phyloP scores from a whole-genome alignment of 1,284 basidiomycete species.

The Papiliotrema laurentii region DNA sequence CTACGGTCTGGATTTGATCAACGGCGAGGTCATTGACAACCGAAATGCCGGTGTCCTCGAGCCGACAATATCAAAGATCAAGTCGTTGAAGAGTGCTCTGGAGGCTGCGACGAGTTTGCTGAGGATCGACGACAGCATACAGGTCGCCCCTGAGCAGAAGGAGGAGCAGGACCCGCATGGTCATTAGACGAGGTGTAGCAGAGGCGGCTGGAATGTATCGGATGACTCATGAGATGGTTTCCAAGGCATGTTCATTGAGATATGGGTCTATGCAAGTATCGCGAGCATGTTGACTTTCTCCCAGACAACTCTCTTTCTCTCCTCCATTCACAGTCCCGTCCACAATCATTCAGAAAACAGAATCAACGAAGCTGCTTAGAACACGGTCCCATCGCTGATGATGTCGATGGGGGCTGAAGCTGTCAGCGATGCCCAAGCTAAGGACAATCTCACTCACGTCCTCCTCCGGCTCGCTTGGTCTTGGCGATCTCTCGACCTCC shows the following conservation, averaged over 20 bases:
- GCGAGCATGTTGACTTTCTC: too few relatives aligned
- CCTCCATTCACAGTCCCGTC: too few relatives aligned
- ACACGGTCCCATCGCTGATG: slow-evolving; percentile 30
- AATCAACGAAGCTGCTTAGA: slow-evolving; percentile 7
- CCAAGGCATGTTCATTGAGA: too few relatives aligned
- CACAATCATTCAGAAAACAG: neutral
- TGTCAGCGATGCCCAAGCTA: neutral
- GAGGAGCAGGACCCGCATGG: slow-evolving; percentile 63
- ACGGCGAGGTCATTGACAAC: slow-evolving; percentile 94
- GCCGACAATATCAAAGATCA: slow-evolving; percentile 95
- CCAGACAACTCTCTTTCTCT: too few relatives aligned
- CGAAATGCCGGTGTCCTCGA: slow-evolving; percentile 89
- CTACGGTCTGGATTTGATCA: slow-evolving; percentile 91
- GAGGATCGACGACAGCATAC: slow-evolving; percentile 78
- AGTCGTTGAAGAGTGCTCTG: slow-evolving; percentile 91
- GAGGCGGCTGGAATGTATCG: neutral
- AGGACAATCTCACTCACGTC: slow-evolving; percentile 45
- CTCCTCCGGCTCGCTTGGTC: slow-evolving; percentile 67
- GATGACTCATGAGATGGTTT: neutral
- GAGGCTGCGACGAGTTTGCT: slow-evolving; percentile 94
- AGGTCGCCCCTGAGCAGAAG: slow-evolving; percentile 60
- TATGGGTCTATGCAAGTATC: too few relatives aligned
- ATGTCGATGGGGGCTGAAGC: slow-evolving; percentile 25
- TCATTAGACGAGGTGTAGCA: slow-evolving; percentile 48
- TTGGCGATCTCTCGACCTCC: slow-evolving; percentile 87